A percentile compares a stretch with the other conserved stretches of the same genome.
These are phyloP conservation scores for Boletus mariae DNA, from an alignment of 1,284 basidiomycete species.

Conservation along the genomic window DNA sequence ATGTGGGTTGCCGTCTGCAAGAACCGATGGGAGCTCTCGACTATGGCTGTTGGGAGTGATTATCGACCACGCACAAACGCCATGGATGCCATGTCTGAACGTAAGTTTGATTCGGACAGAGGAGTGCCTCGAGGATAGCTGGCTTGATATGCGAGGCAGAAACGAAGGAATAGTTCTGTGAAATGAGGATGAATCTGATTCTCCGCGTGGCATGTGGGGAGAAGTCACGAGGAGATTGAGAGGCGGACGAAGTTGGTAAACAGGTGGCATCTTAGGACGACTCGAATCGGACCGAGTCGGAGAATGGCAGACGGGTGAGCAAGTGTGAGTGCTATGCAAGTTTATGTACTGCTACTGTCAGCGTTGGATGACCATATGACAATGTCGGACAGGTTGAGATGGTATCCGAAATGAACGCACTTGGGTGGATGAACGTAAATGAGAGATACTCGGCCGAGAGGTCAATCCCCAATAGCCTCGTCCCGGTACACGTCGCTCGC, in stretches of 20 bases:
- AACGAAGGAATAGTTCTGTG: constrained; percentile 20
- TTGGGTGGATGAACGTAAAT: constrained; percentile 12
- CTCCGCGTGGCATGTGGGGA: constrained; percentile 28
- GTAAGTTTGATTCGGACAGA: constrained; percentile 18
- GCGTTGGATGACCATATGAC: constrained; percentile 1
- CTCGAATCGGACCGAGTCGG: constrained; percentile 3
- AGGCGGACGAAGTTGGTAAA: constrained; percentile 14
- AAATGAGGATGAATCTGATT: constrained; percentile 28
- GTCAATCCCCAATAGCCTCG: not conserved
- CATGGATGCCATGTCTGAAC: constrained; percentile 17
- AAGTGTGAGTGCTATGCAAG: not conserved
- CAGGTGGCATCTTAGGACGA: not conserved
- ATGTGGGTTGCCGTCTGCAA: not conserved
- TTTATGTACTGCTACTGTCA: constrained; percentile 11
- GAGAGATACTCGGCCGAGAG: constrained; percentile 9
- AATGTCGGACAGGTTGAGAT: not conserved
- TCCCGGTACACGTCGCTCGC: constrained; percentile 1
- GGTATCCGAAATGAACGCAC: constrained; percentile 10
- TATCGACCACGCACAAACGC: constrained; percentile 22
- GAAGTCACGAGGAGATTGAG: constrained; percentile 20
- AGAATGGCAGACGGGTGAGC: constrained; percentile 11
- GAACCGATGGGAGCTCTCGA: not conserved
- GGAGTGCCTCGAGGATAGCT: constrained; percentile 13
- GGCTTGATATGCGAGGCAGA: constrained; percentile 28
- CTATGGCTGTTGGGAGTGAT: constrained; percentile 8